Base-by-base conservation (phyloP, 805 yeast species). In the Myxozyma udenii region DNA sequence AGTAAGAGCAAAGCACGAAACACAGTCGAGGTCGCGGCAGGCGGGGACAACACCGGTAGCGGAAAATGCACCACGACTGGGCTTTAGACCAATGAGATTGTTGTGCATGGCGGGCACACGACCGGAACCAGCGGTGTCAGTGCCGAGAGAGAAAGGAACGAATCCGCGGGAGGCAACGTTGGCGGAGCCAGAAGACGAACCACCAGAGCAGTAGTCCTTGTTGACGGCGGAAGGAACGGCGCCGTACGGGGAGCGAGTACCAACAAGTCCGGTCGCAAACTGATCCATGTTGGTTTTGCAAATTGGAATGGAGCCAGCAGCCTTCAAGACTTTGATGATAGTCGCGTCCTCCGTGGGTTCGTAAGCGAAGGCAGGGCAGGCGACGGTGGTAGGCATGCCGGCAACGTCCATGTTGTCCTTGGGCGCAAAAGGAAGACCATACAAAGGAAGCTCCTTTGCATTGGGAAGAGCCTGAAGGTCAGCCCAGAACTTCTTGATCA, bases 41-140 rank as follows among this genome's bases (percentile, higher is more conserved):
- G 98, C 98, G 14, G 98, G 98, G 3, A 93, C 93, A n/a, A 91
- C 95, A 55, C 98, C 98, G 3, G 75, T 68, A 51, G 95, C 81
- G 14, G 95, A 85, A 61, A 91, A 82, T 0, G 80, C 80, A 44
- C 98, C 98, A 56, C 81, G 81, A 1, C 96, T 82, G 33, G 98
- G 98, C 69, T 91, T 91, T 58, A 93, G 77, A 18, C 98, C 98
- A 58, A 91, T 78, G 61, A 93, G 71, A 69, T 93, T 93, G 76
- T 91, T 91, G 62, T 90, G 76, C 26, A 89, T 91, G n/a, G 98
- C 98, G 19, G 98, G 98, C 24, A 91, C 98, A 64, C 98, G 79
- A 37, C 97, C 97, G 3, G 96, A 87, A 21, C 98, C 98, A 9
- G 98, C 98, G 30, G 98, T 91, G 67, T 91, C 98, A 3, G 98